These are phyloP conservation scores for Teunomyces tritomae DNA, from an alignment of 805 yeast genomes.

Conservation along the genomic window DNA sequence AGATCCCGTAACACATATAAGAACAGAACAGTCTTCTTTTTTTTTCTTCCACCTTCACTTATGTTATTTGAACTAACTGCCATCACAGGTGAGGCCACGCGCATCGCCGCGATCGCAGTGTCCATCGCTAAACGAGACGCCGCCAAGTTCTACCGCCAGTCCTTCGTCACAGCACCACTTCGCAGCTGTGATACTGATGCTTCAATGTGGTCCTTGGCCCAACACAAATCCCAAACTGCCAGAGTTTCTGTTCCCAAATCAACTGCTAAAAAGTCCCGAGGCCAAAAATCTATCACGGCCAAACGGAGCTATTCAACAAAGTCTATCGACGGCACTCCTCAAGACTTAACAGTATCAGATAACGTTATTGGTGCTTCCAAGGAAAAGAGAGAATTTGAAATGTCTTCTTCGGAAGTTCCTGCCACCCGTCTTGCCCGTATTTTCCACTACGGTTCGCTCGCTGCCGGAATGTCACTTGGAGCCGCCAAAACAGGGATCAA, in stretches of 20 bases:
- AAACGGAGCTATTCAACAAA: conserved; percentile 8
- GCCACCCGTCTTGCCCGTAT: conserved; percentile 81
- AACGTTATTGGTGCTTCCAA: conserved; percentile 6
- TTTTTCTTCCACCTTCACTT: no score
- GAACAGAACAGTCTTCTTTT: no score
- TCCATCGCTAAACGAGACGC: conserved; percentile 19
- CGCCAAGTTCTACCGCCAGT: conserved; percentile 16
- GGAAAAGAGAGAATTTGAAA: conserved; percentile 4
- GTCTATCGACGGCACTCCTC: not conserved
- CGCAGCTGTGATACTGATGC: conserved; percentile 17
- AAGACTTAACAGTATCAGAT: not conserved
- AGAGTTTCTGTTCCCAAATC: not conserved
- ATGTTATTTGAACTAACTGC: conserved; percentile 17
- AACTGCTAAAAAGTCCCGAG: not conserved
- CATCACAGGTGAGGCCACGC: conserved; percentile 22
- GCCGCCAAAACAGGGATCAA: conserved; percentile 76
- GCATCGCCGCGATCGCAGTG: conserved; percentile 18
- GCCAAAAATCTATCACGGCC: not conserved
- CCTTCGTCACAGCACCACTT: conserved; percentile 19
- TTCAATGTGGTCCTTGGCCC: conserved; percentile 23
- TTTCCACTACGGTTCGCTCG: conserved; percentile 89
- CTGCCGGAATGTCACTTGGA: conserved; percentile 86
- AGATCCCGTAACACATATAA: not conserved
- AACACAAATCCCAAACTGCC: conserved; percentile 7
- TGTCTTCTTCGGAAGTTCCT: conserved; percentile 69